Base-by-base conservation (phyloP, 352 stramenopile genomes). In the Lagenidium sp. region DNA sequence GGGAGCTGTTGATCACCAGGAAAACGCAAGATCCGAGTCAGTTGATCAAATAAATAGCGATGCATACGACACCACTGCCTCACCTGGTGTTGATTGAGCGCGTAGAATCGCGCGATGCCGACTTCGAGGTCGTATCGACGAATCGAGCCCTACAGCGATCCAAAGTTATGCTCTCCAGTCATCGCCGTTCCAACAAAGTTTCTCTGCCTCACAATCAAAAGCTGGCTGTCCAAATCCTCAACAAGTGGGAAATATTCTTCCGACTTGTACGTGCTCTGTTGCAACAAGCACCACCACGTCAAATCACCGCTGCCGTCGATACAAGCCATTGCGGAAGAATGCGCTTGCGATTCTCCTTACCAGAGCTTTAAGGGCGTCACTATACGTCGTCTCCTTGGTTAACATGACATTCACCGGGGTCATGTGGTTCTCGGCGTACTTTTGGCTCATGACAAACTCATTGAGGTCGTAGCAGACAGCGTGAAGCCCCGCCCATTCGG, bases 381-480 rank as follows among this genome's bases (percentile, higher is more conserved):
- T 66, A 39, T 91, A 91, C 4, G 79, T 87, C 13, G 76, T 86
- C 21, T 87, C 71, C 31, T 60, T 63, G 3, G 74, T 89, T 50
- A 89, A 83, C 44, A 83, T 56, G 4, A 63, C 52, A 13, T 56
- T 69, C 15, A 72, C 51, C 0, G 67, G 68, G 20, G 44, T 65
- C 77, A 92, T 86, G 47, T 86, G 66, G 45, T 81, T 63, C 18
- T 81, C 68, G 0, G 76, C 73, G 32, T 57, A 53, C 42, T 80
- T 80, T 10, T 85, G 64, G 36, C 59, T 83, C 46, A 88, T 57
- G n/a, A 89, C 53, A 26, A 82, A 67, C 39, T 87, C 76, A 34
- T 83, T 85, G 29, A 87, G 74, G 49, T 91, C 76, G 52, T 85
- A 86, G 60, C 76, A 91, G 18, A 89, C 74, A 2, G 77, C 78